Base-by-base conservation (phyloP, 2,329 filamentous ascomycete genomes). In the Phialophora verrucosa region DNA sequence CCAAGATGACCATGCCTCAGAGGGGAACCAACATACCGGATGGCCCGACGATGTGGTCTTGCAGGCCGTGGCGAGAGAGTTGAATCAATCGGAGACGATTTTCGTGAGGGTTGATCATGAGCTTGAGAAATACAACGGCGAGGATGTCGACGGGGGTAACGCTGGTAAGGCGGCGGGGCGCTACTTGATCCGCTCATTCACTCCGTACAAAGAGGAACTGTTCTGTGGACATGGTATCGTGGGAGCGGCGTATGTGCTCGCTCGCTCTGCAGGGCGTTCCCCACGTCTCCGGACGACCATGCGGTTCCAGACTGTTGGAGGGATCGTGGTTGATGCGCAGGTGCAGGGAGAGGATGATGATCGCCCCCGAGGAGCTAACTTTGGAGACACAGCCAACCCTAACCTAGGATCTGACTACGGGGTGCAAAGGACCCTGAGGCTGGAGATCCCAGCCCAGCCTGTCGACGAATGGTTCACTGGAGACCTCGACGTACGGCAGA, bases 1-100 rank as follows among this genome's bases (percentile, higher is more conserved):
- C 29, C 54, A 42, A 12, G n/a, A n/a, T 49, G n/a, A 2, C 3
- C 27, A 27, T 27, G 27, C 17, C 11, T 3, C 10, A 0, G 35
- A 14, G 35, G 35, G 10, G 8, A n/a, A 63, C 1, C n/a, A 27
- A 27, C 27, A 32, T n/a, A 23, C 17, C 1, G 32, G 35, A 8
- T 63, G 62, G 62, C 62, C 54, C 11, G 35, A 25, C 31, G 23
- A 23, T 12, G 0, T 6, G 29, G 20, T 47, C n/a, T 42, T 63
- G 17, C 62, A 63, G 29, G 35, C 32, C 23, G 56, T 63, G 32
- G 62, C 62, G 38, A 55, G 62, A 23, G 62, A 63, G 31, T 23
- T 63, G 54, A 63, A 63, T 51, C 62, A 63, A 23, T 63, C 62
- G 7, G 54, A 63, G 20, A 63, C 62, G 10, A 58, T 63, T 38